Base-by-base conservation (phyloP, 306 rosid species). In the Quercus dentata region DNA sequence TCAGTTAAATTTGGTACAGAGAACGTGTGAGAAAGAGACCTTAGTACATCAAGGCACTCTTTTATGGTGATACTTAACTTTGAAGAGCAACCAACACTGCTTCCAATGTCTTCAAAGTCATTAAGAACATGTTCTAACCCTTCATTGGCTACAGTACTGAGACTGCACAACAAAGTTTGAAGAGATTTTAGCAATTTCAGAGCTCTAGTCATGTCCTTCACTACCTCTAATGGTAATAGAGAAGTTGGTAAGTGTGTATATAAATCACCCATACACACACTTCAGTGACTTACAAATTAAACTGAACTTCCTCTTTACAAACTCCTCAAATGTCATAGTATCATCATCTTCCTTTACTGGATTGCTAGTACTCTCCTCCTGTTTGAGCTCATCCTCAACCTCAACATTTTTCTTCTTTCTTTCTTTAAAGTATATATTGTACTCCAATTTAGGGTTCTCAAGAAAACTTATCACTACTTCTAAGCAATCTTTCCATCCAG, bases 171-270 rank as follows among this genome's bases (percentile, higher is more conserved):
- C 46, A 41, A 41, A 41, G 46, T 41, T 41, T 2, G 46, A 41
- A 41, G 46, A 41, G 46, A 41, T 41, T 8, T 41, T 41, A 41
- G 46, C 78, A 81, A 71, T 10, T 59, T 38, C 23, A 75, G 38
- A 52, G 83, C 83, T 74, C 4, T 56, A 17, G 74, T 63, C 75
- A 85, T 85, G 14, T 38, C 61, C 68, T 52, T 52, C 55, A 46
- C 82, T 5, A 18, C 76, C 52, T 58, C 72, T 0, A 78, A 59
- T 14, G 88, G 73, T 49, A 89, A 59, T 15, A 76, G 31, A 55
- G 84, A 76, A 21, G 92, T 88, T 51, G 92, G 97, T n/a, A 89
- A 12, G 63, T 91, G 91, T 0, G 86, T 88, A 28, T 21, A 86
- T 70, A 89, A 69, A 73, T 28, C 75, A 41, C 58, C 38, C 77